Evolutionary conservation across 441 rosid genomes (phyloP).

Genomic region (Pelargonium citronellum): DNA sequence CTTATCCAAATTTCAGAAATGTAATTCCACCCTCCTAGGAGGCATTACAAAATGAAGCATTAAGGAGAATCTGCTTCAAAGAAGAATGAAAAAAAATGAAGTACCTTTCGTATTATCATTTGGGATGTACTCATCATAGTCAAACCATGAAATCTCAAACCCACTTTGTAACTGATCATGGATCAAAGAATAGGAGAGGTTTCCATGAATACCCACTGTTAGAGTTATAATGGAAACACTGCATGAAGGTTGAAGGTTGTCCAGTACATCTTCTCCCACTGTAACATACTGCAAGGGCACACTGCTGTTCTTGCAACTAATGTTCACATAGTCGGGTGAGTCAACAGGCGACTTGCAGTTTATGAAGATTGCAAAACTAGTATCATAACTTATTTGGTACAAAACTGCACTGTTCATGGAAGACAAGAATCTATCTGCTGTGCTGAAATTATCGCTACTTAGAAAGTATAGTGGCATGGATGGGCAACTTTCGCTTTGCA

Average conservation of each 20-base stretch:
- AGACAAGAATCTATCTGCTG: background rate
- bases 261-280: background rate
- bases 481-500: slow-evolving; percentile 7
- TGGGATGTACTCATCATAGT: background rate
- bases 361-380: background rate
- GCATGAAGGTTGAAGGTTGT: slow-evolving; percentile 2
- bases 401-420: background rate
- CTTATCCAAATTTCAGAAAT: no score
- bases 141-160: background rate
- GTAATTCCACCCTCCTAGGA: no score
- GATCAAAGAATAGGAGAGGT: background rate
- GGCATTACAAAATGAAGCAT: no score
- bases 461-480: background rate
- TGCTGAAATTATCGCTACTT: background rate
- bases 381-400: background rate
- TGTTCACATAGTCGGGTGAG: background rate
- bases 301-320: slow-evolving; percentile 5
- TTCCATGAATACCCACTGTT: background rate
- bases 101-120: background rate
- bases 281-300: slow-evolving; percentile 2
- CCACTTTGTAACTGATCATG: background rate
- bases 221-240: background rate
- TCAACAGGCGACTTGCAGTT: background rate
- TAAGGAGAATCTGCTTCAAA: no score
- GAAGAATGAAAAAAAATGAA: no score